Evolutionary conservation across 305 asterid species (phyloP), one percentile per base, ranked within the genome.

Genomic region (Lippia alba): DNA sequence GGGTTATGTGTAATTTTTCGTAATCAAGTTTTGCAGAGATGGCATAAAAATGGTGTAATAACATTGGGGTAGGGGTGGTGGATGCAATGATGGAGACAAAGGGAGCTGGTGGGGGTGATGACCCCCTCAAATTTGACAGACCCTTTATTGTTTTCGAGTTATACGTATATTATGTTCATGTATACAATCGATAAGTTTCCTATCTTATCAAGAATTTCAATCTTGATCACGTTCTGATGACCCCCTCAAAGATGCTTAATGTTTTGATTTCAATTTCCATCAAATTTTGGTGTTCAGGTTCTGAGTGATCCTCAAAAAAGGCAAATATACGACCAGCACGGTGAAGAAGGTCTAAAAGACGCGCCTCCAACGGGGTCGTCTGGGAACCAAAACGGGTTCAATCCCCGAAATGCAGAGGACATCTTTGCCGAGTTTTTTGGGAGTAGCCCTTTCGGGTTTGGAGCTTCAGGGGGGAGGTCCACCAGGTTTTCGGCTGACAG

Each of bases 381-480:
- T 0, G 96, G 74, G 8, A 77, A 64, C 71, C 76, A 74, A n/a
- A 83, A 84, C 33, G 89, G 88, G 6, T 91, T 84, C 81, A 88
- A 88, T 69, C 87, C 93, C 2, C 73, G 96, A 34, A 83, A 87
- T 5, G 99, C 99, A 11, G 98, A 94, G 75, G 99, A 94, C 58
- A 91, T 94, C 11, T 94, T 94, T 36, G 97, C 97, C 0, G 99
- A 94, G 69, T 94, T 94, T 45, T 92, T 94, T 10, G 98, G 97
- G 16, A 90, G 91, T 55, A 89, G 98, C 56, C 97, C 98, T 0
- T 91, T 91, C 11, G 89, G 83, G 36, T 90, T 78, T 53, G 94
- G 92, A 49, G 78, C 96, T 1, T 51, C 88, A 0, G 93, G 90
- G 17, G 84, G 87, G 2, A 71, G 91, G 68, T 84, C 96, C 4